A percentile compares a stretch with the other conserved stretches of the same genome.
Evolutionary conservation across 345 rosid genomes (phyloP).

Genomic region (Eucalyptus erythrocorys): DNA sequence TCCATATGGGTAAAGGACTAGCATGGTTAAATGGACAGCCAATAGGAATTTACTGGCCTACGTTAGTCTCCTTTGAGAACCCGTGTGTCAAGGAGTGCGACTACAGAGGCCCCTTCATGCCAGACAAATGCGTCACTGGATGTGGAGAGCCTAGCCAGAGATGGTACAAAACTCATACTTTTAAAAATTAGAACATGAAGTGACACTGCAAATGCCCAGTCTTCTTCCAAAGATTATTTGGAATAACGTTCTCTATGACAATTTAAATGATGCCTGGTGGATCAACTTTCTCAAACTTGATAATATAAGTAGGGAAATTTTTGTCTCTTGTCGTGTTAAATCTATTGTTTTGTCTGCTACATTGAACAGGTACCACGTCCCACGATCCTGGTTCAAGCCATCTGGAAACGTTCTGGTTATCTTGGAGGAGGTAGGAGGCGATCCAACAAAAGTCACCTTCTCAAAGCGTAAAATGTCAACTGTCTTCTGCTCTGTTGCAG

Average conservation of each 20-base stretch:
- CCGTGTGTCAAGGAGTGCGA: conserved; percentile 61
- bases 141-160: conserved; percentile 91
- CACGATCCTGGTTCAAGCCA: conserved; percentile 92
- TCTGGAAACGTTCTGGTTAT: conserved; percentile 75
- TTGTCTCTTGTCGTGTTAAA: neutral
- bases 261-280: neutral
- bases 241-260: neutral
- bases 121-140: conserved; percentile 74
- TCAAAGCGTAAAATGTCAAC: conserved; percentile 42
- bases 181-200: neutral
- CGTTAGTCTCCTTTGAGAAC: conserved; percentile 25
- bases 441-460: conserved; percentile 58
- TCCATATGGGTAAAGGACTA: conserved; percentile 88
- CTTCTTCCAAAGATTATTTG: neutral
- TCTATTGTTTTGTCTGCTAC: neutral
- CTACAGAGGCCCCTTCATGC: conserved; percentile 71
- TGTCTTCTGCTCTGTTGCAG: conserved; percentile 19
- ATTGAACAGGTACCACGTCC: conserved; percentile 76
- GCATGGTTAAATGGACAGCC: conserved; percentile 99
- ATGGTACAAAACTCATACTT: conserved; percentile 45
- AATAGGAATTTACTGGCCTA: conserved; percentile 89
- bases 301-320: neutral
- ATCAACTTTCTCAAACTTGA: neutral
- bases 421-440: conserved; percentile 86
- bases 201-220: neutral